Evolutionary conservation across 225 moss, liverwort and hornwort genomes (phyloP).

Genomic region (Sphagnum contortum): DNA sequence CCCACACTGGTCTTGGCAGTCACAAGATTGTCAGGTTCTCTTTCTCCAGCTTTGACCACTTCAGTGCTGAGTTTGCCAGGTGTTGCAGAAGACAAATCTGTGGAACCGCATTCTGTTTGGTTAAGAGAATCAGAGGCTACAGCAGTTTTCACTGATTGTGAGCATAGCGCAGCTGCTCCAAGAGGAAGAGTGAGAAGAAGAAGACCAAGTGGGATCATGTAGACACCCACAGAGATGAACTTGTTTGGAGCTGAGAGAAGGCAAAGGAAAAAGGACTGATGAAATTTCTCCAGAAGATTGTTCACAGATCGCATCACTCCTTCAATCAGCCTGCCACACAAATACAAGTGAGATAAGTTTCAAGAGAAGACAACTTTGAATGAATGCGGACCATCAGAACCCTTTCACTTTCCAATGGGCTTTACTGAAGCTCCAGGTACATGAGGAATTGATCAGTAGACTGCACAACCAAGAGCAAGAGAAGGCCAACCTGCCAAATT

Average conservation of each 20-base stretch:
- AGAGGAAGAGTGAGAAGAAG: conserved; percentile 82
- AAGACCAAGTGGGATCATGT: conserved; percentile 90
- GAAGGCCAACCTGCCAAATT: conserved; percentile 60
- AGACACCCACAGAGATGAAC: conserved; percentile 81
- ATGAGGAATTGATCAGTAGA: too few relatives aligned
- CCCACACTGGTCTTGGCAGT: conserved; percentile 7
- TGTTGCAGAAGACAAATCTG: too few relatives aligned
- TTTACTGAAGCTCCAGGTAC: neutral
- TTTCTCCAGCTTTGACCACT: conserved; percentile 11
- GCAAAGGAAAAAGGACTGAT: conserved; percentile 93
- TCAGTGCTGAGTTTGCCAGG: neutral
- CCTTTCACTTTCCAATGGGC: too few relatives aligned
- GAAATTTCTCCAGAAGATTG: conserved; percentile 93
- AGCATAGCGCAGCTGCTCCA: conserved; percentile 71
- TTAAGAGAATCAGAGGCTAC: neutral
- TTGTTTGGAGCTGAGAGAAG: conserved; percentile 72
- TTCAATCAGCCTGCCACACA: conserved; percentile 69
- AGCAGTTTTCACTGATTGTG: conserved; percentile 8
- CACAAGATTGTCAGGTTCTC: too few relatives aligned
- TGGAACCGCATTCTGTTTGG: neutral
- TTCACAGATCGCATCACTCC: conserved; percentile 85
- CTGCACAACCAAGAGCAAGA: too few relatives aligned
- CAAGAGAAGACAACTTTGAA: too few relatives aligned
- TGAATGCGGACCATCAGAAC: too few relatives aligned
- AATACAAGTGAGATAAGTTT: neutral